Percentiles rank a stretch among this genome's conserved stretches.
Conservation (phyloP, 257 asterid species). For the Ocimum tenuiflorum region DNA sequence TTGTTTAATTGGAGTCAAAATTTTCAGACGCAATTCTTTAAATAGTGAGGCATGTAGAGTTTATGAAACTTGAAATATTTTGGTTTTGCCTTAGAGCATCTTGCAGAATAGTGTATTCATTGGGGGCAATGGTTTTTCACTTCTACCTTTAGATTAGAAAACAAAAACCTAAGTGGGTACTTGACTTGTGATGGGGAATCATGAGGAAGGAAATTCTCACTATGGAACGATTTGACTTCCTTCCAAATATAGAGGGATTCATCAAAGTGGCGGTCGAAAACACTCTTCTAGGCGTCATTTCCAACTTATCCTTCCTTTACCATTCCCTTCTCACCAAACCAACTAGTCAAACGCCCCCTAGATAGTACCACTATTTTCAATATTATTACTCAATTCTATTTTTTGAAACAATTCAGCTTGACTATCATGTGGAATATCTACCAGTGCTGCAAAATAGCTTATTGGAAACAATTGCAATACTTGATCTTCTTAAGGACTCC, state of each 20-base stretch:
- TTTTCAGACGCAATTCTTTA: not conserved
- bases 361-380: not conserved
- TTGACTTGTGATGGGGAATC: not conserved
- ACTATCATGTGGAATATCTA: conserved; percentile 4
- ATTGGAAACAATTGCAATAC: conserved; percentile 11
- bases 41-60: conserved; percentile 9
- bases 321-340: not conserved
- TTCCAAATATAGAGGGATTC: not conserved
- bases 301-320: not conserved
- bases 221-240: not conserved
- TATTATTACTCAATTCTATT: not conserved
- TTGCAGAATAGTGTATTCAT: conserved; percentile 7
- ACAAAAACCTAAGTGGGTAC: not conserved
- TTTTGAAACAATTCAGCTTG: conserved; percentile 14
- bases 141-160: not conserved
- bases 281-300: not conserved
- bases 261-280: not conserved
- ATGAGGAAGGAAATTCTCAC: not conserved
- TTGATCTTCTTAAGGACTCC: conserved; percentile 13
- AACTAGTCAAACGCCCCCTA: not conserved
- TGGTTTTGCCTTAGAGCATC: not conserved
- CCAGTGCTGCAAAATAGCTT: not conserved
- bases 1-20: conserved; percentile 10
- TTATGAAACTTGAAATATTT: conserved; percentile 9
- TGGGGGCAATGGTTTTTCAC: conserved; percentile 9